Base-by-base conservation (phyloP, 2,329 filamentous ascomycete species). In the Pseudopithomyces maydicus region DNA sequence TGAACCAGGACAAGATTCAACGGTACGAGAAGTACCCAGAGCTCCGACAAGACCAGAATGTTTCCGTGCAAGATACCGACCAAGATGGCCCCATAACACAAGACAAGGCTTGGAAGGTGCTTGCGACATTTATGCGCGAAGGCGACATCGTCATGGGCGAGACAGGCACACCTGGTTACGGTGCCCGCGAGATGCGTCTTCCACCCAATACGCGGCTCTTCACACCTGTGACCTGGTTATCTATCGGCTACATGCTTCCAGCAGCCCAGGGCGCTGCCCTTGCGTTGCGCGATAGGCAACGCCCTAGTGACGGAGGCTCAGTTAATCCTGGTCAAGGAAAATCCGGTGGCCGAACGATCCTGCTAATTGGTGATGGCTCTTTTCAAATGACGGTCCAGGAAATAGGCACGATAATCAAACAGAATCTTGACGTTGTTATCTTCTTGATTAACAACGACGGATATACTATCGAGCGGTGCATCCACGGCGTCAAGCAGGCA, bases 171-270 rank as follows among this genome's bases (percentile, higher is more conserved):
- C 48, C 48, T 2, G 48, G 48, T 11, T 51, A 51, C 10, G 48
- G 2, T 10, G 57, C 58, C 5, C 57, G 59, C 22, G 59, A 62
- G 32, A 62, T 62, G 59, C 57, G 45, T 17, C 58, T 58, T 22
- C 59, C 59, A 41, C 23, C 52, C 2, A 57, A 56, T 20, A 58
- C 58, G 4, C 55, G 59, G 1, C 19, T 60, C 12, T 62, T 60
- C 19, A 54, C 57, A 11, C 57, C 59, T 6, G 59, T 62, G 11
- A 62, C 59, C 2, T 62, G 59, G 59, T 12, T 62, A 4, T 85
- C 0, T 86, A 83, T 0, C 85, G 84, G 84, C 0, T 86, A 85
- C 72, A 87, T 85, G 73, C 79, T 88, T 0, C 82, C 83, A 1
- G 85, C 82, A 1, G 80, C 82, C 2, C 80, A 84, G 33, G 85